Percentiles rank a stretch among this genome's conserved stretches.
Conservation (phyloP, 805 yeast species). For the Lachancea cidri region DNA sequence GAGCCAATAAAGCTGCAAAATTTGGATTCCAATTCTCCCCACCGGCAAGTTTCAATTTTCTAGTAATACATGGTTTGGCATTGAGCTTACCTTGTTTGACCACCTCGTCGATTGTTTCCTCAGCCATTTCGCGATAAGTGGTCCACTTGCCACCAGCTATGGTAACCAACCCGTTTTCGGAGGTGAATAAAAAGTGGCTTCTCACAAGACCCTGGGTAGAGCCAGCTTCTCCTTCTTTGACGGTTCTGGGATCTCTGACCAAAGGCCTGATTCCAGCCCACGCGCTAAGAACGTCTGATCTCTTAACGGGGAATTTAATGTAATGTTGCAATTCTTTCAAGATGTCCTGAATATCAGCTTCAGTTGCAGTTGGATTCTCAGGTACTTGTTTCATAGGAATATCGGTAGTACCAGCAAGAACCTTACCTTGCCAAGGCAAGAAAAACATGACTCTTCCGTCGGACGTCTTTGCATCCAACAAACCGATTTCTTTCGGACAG, state of each 20-base stretch:
- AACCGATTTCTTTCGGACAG: slow-evolving; percentile 82
- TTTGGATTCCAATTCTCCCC: slow-evolving; percentile 75
- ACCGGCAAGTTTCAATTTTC: slow-evolving; percentile 59
- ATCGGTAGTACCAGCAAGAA: slow-evolving; percentile 95
- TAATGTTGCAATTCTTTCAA: slow-evolving; percentile 84
- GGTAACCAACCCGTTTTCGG: slow-evolving; percentile 74
- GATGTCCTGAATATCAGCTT: slow-evolving; percentile 84
- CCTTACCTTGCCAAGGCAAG: slow-evolving; percentile 97
- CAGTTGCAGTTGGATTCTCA: slow-evolving; percentile 75
- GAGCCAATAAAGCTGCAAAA: slow-evolving; percentile 72
- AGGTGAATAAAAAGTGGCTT: slow-evolving; percentile 72
- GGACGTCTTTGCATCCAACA: slow-evolving; percentile 84
- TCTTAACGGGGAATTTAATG: slow-evolving; percentile 78
- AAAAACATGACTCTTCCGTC: slow-evolving; percentile 97
- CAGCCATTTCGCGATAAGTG: slow-evolving; percentile 95
- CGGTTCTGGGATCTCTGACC: slow-evolving; percentile 70
- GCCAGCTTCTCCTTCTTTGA: slow-evolving; percentile 39
- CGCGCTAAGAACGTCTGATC: slow-evolving; percentile 88
- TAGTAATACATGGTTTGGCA: slow-evolving; percentile 39
- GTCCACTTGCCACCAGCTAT: slow-evolving; percentile 99
- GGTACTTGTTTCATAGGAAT: slow-evolving; percentile 71
- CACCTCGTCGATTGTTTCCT: slow-evolving; percentile 80
- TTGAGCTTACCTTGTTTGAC: slow-evolving; percentile 43
- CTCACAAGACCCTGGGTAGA: slow-evolving; percentile 88
- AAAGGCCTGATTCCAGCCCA: slow-evolving; percentile 98